Evolutionary conservation across 2,329 filamentous ascomycete genomes (phyloP).

Genomic region (Claviceps spartinae): DNA sequence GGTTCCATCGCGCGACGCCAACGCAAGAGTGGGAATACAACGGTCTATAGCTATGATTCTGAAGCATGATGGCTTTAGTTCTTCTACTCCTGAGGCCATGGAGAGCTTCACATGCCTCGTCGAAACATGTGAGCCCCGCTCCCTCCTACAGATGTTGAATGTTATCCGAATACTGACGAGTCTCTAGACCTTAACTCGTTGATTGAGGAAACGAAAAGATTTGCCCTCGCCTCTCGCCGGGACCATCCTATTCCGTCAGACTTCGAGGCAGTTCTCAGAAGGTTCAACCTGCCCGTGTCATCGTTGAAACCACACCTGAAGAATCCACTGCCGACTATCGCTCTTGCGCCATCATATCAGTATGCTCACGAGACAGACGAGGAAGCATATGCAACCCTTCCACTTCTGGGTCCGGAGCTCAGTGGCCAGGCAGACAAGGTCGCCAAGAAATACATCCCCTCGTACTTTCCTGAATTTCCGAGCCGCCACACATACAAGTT

Average conservation of each 20-base stretch:
- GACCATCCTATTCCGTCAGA: constrained; percentile 41
- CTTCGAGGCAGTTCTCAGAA: constrained; percentile 38
- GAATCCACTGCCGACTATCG: constrained; percentile 32
- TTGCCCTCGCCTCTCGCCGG: constrained; percentile 36
- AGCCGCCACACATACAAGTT: constrained; percentile 51
- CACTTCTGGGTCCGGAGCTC: constrained; percentile 38
- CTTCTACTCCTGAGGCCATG: constrained; percentile 40
- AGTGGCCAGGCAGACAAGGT: constrained; percentile 46
- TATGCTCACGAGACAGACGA: constrained; percentile 25
- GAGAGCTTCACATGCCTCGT: constrained; percentile 42
- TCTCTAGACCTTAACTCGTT: constrained; percentile 34
- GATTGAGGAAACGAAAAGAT: constrained; percentile 31
- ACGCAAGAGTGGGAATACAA: constrained; percentile 28
- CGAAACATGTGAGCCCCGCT: constrained; percentile 38
- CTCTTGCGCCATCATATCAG: constrained; percentile 25
- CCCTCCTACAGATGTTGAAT: background rate
- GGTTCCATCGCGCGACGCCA: constrained; percentile 18
- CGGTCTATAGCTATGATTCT: constrained; percentile 43
- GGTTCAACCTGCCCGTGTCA: constrained; percentile 36
- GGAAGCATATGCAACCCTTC: constrained; percentile 27
- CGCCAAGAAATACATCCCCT: constrained; percentile 41
- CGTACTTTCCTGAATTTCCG: constrained; percentile 46
- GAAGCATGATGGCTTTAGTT: constrained; percentile 44
- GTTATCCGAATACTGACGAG: constrained; percentile 8
- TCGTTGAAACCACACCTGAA: constrained; percentile 43